Evolutionary conservation across 495 filamentous ascomycete species (phyloP).

Genomic region (Penicillium daleae): DNA sequence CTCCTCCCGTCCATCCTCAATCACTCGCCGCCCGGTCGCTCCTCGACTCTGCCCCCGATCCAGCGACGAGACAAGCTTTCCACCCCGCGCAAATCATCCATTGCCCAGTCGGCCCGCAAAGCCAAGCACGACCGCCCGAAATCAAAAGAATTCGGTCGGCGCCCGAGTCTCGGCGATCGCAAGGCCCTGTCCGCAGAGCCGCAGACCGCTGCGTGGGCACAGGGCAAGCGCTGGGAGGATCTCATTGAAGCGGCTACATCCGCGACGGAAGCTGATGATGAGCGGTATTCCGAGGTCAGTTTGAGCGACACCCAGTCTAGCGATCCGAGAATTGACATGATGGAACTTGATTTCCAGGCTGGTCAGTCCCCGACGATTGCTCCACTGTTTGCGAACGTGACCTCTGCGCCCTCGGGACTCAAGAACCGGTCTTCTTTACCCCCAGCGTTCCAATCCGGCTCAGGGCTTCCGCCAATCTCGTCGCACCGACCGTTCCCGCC

Average conservation of each 20-base stretch:
- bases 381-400: constrained; percentile 46
- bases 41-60: constrained; percentile 81
- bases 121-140: constrained; percentile 76
- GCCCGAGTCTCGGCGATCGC: constrained; percentile 72
- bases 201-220: constrained; percentile 64
- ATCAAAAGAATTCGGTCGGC: constrained; percentile 68
- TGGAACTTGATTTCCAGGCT: constrained; percentile 36
- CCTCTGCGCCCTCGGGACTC: constrained; percentile 40
- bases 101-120: constrained; percentile 72
- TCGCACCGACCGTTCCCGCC: constrained; percentile 59
- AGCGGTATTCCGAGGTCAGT: constrained; percentile 66
- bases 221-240: constrained; percentile 92
- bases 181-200: constrained; percentile 88
- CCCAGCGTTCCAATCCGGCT: constrained; percentile 54
- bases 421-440: constrained; percentile 79
- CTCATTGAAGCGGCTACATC: constrained; percentile 89
- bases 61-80: constrained; percentile 66
- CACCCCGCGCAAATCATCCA: constrained; percentile 80
- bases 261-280: constrained; percentile 84
- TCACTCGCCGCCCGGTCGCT: constrained; percentile 81
- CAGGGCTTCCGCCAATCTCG: constrained; percentile 43
- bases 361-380: constrained; percentile 68
- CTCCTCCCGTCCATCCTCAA: constrained; percentile 81
- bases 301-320: neutral
- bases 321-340: constrained; percentile 11